A percentile compares a stretch with the other conserved stretches of the same genome.
Evolutionary conservation across 441 rosid species (phyloP).

Genomic region (Euphorbia schlechtendalii): DNA sequence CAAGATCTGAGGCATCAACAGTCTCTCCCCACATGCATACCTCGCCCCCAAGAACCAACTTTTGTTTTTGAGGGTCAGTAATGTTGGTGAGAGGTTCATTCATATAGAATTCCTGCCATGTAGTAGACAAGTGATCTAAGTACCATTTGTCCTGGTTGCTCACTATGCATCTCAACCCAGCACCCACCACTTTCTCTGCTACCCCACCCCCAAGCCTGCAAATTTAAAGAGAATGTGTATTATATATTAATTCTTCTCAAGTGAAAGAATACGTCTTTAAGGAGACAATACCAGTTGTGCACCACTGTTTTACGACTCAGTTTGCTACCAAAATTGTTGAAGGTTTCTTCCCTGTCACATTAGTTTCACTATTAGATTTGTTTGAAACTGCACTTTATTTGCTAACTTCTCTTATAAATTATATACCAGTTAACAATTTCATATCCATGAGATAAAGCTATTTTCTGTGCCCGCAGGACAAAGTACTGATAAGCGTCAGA

Average conservation of each 20-base stretch:
- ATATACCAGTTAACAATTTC: conserved; percentile 60
- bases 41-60: conserved; percentile 66
- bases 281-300: conserved; percentile 51
- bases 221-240: conserved; percentile 6
- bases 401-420: conserved; percentile 3
- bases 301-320: conserved; percentile 60
- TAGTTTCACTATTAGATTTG: no score
- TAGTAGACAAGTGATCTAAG: conserved; percentile 49
- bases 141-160: conserved; percentile 86
- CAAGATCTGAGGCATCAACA: conserved; percentile 57
- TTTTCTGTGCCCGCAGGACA: conserved; percentile 52
- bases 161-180: conserved; percentile 61
- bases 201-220: conserved; percentile 62
- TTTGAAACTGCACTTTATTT: background rate
- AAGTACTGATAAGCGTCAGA: conserved; percentile 59
- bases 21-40: conserved; percentile 79
- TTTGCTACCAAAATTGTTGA: conserved; percentile 55
- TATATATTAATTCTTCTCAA: no score
- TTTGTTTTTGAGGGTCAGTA: conserved; percentile 34
- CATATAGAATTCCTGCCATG: conserved; percentile 49
- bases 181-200: conserved; percentile 44
- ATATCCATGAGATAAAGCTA: conserved; percentile 59
- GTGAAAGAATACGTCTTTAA: no score
- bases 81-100: conserved; percentile 58
- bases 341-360: conserved; percentile 73